Evolutionary conservation across 805 yeast species (phyloP), one percentile per base, ranked within the genome.

Genomic region (Candida anglica): DNA sequence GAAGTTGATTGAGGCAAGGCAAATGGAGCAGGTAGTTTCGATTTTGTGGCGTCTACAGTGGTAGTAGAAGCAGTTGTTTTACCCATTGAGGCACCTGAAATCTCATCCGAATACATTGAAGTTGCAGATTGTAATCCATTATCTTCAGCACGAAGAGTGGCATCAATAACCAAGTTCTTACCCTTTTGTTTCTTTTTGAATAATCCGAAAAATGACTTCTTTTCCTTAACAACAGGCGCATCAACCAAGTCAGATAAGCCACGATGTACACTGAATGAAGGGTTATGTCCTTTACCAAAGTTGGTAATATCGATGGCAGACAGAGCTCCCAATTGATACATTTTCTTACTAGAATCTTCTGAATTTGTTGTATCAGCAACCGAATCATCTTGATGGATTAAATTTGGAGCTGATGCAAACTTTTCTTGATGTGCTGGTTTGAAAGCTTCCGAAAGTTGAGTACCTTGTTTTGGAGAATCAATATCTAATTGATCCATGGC

Each of bases 1-100:
- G 71, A 63, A 0, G 70, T 61, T 2, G 71, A 65, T 4, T 67
- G 58, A 1, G 73, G 73, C 42, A 66, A 52, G n/a, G 71, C 71
- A 50, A 66, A 66, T 6, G 73, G 65, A 32, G 60, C 53, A 6
- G 68, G 66, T 15, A 56, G 36, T 9, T 46, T 42, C 14, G 52
- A 41, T 6, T 15, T 27, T 3, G 30, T 33, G 15, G 23, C 7
- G 10, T 21, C 23, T 9, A 9, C 11, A 11, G 23, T 9, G 11
- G 10, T 21, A 11, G 23, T 9, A 9, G 23, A 21, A 11, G 23
- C 23, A 11, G 23, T 9, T 9, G 23, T 11, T 9, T 9, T 9
- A 9, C 23, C 23, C 10, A 9, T 11, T 9, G 23, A 11, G 23
- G 23, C 23, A 9, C 10, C 10, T 9, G 23, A 21, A 9, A 9